Conservation (phyloP, 768 basidiomycete species). For the Termitomyces sp. region DNA sequence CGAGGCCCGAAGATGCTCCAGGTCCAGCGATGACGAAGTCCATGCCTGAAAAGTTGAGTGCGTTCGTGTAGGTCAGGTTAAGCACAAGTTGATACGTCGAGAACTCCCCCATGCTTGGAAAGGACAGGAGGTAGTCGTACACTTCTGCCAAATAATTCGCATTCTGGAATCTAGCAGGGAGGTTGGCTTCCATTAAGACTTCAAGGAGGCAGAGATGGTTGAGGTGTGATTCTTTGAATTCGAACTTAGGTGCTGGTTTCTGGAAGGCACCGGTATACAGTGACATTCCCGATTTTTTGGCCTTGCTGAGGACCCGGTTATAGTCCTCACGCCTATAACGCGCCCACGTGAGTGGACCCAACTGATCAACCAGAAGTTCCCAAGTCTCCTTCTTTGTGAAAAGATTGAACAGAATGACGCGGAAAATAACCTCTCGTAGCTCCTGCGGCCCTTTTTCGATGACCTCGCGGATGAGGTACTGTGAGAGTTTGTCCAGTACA, state of each 20-base stretch:
- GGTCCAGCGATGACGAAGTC: slow-evolving; percentile 70
- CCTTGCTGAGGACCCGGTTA: slow-evolving; percentile 40
- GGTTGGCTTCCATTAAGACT: slow-evolving; percentile 48
- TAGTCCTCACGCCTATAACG: slow-evolving; percentile 51
- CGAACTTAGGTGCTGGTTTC: slow-evolving; percentile 61
- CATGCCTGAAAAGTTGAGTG: slow-evolving; percentile 57
- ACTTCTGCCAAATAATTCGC: slow-evolving; percentile 60
- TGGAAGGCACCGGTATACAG: slow-evolving; percentile 72
- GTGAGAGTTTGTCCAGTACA: slow-evolving; percentile 63
- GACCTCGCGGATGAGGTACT: slow-evolving; percentile 65
- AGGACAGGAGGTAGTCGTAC: slow-evolving; percentile 52
- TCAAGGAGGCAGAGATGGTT: slow-evolving; percentile 64
- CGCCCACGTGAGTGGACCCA: slow-evolving; percentile 60
- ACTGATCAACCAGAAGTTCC: slow-evolving; percentile 45
- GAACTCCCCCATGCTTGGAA: slow-evolving; percentile 73
- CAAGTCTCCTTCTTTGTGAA: slow-evolving; percentile 74
- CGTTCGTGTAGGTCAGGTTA: slow-evolving; percentile 49
- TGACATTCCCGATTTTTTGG: slow-evolving; percentile 29
- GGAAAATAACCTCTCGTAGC: slow-evolving; percentile 61
- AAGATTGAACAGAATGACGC: slow-evolving; percentile 63
- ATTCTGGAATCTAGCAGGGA: slow-evolving; percentile 41
- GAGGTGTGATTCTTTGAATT: slow-evolving; percentile 36
- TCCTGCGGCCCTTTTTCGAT: slow-evolving; percentile 62
- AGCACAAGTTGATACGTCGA: slow-evolving; percentile 64
- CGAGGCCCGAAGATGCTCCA: slow-evolving; percentile 62